Percentiles rank a stretch among this genome's conserved stretches.
These are phyloP conservation scores for Atkinsonella hypoxylon DNA, from an alignment of 2,329 filamentous ascomycete species.

Conservation along the genomic window DNA sequence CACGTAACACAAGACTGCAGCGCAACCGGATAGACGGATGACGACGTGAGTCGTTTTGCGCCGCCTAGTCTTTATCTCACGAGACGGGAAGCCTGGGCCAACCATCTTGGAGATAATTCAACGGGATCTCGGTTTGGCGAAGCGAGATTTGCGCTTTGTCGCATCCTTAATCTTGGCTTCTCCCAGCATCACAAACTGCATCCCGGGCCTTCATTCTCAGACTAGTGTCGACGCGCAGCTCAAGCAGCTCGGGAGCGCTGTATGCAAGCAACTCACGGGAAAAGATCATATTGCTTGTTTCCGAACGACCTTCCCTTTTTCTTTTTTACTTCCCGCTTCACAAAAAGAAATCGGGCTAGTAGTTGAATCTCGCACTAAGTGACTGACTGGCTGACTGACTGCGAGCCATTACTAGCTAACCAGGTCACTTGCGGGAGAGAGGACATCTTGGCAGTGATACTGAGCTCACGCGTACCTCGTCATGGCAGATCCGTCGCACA, in stretches of 20 bases:
- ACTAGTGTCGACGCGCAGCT: not conserved
- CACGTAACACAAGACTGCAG: slow-evolving; percentile 13
- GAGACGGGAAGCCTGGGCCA: slow-evolving; percentile 5
- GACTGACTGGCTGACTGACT: not conserved
- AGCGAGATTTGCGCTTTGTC: slow-evolving; percentile 10
- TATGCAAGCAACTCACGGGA: not conserved
- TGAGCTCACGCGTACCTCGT: slow-evolving; percentile 9
- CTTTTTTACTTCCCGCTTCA: not conserved
- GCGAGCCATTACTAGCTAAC: not conserved
- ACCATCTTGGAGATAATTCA: slow-evolving; percentile 3
- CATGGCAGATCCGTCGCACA: slow-evolving; percentile 45
- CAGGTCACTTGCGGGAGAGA: not conserved
- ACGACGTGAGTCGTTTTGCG: slow-evolving; percentile 9
- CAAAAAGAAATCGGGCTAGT: not conserved
- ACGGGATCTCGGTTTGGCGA: slow-evolving; percentile 5
- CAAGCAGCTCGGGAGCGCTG: not conserved
- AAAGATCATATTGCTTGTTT: not conserved
- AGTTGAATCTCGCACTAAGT: not conserved
- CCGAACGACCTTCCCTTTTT: not conserved
- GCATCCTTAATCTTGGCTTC: slow-evolving; percentile 6
- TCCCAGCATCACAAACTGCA: not conserved
- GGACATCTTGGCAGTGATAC: not conserved
- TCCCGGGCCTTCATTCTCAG: not conserved
- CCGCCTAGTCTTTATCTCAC: slow-evolving; percentile 6
- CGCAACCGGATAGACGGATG: slow-evolving; percentile 12